A percentile compares a stretch with the other conserved stretches of the same genome.
Conservation (phyloP, 768 basidiomycete genomes). For the Termitomyces sp. region DNA sequence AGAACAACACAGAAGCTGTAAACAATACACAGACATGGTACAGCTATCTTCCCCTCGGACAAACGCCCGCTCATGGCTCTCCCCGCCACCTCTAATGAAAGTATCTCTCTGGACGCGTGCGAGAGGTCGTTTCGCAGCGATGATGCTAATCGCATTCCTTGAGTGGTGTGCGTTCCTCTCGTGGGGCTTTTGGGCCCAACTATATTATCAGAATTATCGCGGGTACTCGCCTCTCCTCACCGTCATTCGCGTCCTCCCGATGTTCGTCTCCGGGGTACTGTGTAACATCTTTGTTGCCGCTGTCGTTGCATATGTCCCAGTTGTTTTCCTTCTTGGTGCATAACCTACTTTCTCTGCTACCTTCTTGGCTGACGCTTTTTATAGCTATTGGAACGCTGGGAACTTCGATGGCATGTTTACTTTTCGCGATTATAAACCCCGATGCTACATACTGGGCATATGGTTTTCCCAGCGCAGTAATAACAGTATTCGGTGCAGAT, state of each 20-base stretch:
- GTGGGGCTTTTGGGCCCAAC: constrained; percentile 40
- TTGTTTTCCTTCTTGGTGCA: constrained; percentile 56
- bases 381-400: constrained; percentile 44
- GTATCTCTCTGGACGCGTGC: constrained; percentile 56
- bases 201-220: constrained; percentile 70
- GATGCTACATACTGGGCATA: constrained; percentile 64
- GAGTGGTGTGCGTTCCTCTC: constrained; percentile 50
- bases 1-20: not conserved
- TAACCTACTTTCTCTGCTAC: not conserved
- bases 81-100: constrained; percentile 58
- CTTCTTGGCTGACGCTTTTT: not conserved
- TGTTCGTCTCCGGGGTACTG: constrained; percentile 58
- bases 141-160: constrained; percentile 53
- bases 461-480: constrained; percentile 61
- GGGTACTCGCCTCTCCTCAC: constrained; percentile 49
- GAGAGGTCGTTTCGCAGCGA: constrained; percentile 49
- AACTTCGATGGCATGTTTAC: constrained; percentile 51
- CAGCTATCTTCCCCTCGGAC: not conserved
- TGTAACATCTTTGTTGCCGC: constrained; percentile 65
- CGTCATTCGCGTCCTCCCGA: constrained; percentile 65
- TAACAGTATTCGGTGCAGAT: constrained; percentile 72
- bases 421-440: constrained; percentile 66
- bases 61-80: constrained; percentile 9
- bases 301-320: constrained; percentile 47
- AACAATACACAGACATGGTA: not conserved